Base-by-base conservation (phyloP, 225 moss, liverwort and hornwort genomes). In the Thuidium tamariscinum region DNA sequence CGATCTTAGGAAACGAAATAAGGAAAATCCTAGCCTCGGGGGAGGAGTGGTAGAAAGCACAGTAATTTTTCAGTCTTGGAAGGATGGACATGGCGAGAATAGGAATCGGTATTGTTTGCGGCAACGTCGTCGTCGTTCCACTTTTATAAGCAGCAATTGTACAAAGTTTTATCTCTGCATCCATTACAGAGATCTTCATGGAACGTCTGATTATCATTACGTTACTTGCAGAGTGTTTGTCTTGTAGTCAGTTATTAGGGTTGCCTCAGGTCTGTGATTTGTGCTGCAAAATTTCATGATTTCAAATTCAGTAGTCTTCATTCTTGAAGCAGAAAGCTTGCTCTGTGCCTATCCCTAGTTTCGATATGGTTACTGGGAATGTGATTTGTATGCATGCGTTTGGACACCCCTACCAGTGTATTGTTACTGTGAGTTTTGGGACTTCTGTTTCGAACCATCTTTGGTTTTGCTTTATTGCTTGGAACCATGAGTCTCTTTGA, bases 121-220 rank as follows among this genome's bases (percentile, higher is more conserved):
- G 85, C 56, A 76, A 48, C 48, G 62, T 84, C 44, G 30, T 57
- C 60, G 57, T 68, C 78, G 82, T 80, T 88, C 86, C 80, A 80
- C 69, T 86, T 86, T 62, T 61, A 36, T 27, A 71, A 70, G 86
- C 80, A 81, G 71, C 81, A 86, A 91, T 81, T 91, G 91, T 88
- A 89, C 86, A 89, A 88, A 88, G 66, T 41, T 39, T 55, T 16
- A 72, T 80, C 68, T 88, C 86, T 80, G 67, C 61, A 74, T 75
- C 61, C 26, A 75, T 70, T 70, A 8, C 68, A 61, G 86, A 88
- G 83, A 83, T 86, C 75, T 84, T 70, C 54, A 89, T 77, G 86
- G 88, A 86, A 91, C 85, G 69, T 81, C 29, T 82, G 74, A 79
- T 67, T 61, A 42, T 61, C 30, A 42, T 79, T n/a, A 59, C 30